Evolutionary conservation across 1,284 basidiomycete species (phyloP).

Genomic region (Sanguinoderma infundibulare): DNA sequence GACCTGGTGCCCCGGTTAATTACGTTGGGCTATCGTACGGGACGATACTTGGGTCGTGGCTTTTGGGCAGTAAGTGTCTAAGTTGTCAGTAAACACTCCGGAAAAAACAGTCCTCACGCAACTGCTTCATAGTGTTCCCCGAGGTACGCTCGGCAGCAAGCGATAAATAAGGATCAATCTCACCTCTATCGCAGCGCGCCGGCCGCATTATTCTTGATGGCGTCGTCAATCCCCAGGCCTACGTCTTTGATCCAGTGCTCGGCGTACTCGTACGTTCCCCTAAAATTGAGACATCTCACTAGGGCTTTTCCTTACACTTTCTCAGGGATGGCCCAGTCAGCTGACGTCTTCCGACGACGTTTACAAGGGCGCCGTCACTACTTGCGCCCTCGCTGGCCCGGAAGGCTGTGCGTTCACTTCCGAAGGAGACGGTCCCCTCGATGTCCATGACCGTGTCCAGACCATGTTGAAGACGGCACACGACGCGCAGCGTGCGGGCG

Average conservation of each 20-base stretch:
- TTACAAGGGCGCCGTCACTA: constrained; percentile 14
- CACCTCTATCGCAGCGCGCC: no score
- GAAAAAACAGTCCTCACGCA: background rate
- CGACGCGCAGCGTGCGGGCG: constrained; percentile 5
- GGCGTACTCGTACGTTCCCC: no score
- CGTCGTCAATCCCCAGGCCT: constrained; percentile 6
- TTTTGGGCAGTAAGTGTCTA: constrained; percentile 25
- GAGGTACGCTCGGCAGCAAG: no score
- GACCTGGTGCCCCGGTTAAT: constrained; percentile 15
- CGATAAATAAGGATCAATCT: no score
- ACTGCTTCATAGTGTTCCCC: constrained; percentile 13
- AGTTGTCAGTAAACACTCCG: no score
- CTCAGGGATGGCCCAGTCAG: constrained; percentile 8
- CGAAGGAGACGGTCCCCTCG: constrained; percentile 1
- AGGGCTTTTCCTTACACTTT: no score
- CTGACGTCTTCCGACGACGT: constrained; percentile 12
- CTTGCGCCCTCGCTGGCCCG: constrained; percentile 22
- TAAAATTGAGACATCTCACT: no score
- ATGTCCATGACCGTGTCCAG: constrained; percentile 13
- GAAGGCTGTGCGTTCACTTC: constrained; percentile 8
- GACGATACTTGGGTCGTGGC: constrained; percentile 17
- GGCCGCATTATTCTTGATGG: constrained; percentile 25
- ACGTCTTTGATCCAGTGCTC: no score
- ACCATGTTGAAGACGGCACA: constrained; percentile 7
- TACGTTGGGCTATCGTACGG: constrained; percentile 21